Conservation (phyloP, 129 eudicot species). For the Flaveria sonorensis region DNA sequence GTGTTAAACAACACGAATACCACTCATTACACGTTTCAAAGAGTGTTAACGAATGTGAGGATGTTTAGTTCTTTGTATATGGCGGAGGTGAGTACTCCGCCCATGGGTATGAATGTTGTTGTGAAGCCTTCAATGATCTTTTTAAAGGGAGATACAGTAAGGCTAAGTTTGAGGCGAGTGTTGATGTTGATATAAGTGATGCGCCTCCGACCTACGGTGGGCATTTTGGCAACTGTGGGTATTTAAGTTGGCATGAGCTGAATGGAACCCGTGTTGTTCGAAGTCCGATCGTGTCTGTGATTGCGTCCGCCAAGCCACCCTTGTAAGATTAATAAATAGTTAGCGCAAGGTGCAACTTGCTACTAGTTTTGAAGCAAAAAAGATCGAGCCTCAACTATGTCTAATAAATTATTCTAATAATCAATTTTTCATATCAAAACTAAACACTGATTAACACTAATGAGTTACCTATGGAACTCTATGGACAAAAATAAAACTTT, state of each 20-base stretch:
- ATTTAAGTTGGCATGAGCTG: conserved; percentile 47
- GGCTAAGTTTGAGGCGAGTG: conserved; percentile 42
- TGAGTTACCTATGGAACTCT: too few relatives aligned
- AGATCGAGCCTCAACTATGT: too few relatives aligned
- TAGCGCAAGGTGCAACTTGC: too few relatives aligned
- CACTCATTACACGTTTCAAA: conserved; percentile 33
- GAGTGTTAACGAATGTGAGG: conserved; percentile 44
- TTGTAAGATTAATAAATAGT: background rate
- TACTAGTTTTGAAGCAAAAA: too few relatives aligned
- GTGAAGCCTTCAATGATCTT: conserved; percentile 37
- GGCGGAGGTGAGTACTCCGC: conserved; percentile 33
- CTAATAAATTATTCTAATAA: too few relatives aligned
- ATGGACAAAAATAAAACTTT: too few relatives aligned
- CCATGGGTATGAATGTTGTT: conserved; percentile 35
- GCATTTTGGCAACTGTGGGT: conserved; percentile 46
- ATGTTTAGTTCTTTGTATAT: conserved; percentile 30
- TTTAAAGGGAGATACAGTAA: conserved; percentile 35
- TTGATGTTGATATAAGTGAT: conserved; percentile 37
- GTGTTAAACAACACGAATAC: conserved; percentile 48
- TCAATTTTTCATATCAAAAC: too few relatives aligned
- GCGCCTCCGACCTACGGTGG: conserved; percentile 30
- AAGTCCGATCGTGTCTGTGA: conserved; percentile 48
- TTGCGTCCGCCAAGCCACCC: conserved; percentile 17
- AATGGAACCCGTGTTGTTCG: conserved; percentile 43
- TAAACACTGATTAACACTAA: too few relatives aligned